phyloP scores from a whole-genome alignment of 148 eudicot species.

The Camellia japonica region DNA sequence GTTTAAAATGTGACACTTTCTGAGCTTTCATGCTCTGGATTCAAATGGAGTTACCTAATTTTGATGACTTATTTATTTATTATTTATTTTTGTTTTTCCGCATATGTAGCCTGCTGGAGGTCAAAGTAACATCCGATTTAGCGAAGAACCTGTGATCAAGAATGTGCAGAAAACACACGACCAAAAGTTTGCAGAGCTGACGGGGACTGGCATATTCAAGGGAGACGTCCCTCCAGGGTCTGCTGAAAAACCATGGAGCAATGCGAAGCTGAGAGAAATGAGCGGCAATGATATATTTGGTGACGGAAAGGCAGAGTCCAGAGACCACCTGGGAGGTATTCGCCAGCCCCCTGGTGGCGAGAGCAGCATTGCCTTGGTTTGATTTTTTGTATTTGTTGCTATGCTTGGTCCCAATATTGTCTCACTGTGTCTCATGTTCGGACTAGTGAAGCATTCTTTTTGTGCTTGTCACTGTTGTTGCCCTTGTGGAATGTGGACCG shows the following conservation, averaged over 20 bases:
- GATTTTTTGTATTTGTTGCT: slow-evolving; percentile 9
- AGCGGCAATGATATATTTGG: slow-evolving; percentile 83
- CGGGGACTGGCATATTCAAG: slow-evolving; percentile 86
- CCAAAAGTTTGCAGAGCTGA: slow-evolving; percentile 86
- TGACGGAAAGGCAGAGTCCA: slow-evolving; percentile 68
- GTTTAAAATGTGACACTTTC: not conserved
- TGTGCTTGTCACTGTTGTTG: not conserved
- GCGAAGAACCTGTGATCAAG: slow-evolving; percentile 69
- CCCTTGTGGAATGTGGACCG: not conserved
- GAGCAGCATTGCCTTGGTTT: slow-evolving; percentile 87
- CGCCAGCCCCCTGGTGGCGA: slow-evolving; percentile 96
- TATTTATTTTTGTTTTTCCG: not conserved
- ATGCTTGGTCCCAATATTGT: not conserved
- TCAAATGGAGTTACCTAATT: not conserved
- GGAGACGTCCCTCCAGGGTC: slow-evolving; percentile 77
- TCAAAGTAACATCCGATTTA: slow-evolving; percentile 75
- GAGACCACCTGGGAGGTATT: slow-evolving; percentile 77
- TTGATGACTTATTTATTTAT: not conserved
- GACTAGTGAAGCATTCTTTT: not conserved
- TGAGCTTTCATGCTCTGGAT: not conserved
- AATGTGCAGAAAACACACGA: slow-evolving; percentile 71
- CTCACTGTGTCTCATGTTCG: not conserved
- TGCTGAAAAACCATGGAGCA: slow-evolving; percentile 71
- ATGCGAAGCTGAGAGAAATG: slow-evolving; percentile 89
- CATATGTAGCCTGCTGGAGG: slow-evolving; percentile 85